A percentile compares a stretch with the other conserved stretches of the same genome.
Conservation (phyloP, 1,284 basidiomycete genomes). For the Flammula alnicola region DNA sequence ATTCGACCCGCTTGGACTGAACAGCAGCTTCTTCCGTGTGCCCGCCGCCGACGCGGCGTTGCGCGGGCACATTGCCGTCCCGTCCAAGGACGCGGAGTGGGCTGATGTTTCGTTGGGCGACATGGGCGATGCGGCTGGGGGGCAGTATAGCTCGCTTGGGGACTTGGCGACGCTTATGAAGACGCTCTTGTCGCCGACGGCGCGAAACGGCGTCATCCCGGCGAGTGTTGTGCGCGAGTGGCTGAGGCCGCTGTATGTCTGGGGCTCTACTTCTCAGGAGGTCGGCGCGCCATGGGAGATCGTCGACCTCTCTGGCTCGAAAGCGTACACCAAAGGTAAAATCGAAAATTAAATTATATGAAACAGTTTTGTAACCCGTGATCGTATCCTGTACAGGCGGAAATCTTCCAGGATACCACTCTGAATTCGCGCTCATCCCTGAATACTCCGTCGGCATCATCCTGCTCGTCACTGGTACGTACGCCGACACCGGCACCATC, state of each 20-base stretch:
- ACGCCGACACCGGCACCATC: conserved; percentile 40
- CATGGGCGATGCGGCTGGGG: conserved; percentile 47
- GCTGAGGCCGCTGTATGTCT: conserved; percentile 45
- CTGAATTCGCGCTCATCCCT: conserved; percentile 48
- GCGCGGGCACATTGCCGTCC: conserved; percentile 37
- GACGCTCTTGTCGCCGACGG: conserved; percentile 46
- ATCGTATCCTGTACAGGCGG: conserved; percentile 38
- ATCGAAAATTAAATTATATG: not conserved
- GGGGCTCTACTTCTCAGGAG: conserved; percentile 46
- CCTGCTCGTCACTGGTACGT: conserved; percentile 47
- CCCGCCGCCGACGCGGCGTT: conserved; percentile 31
- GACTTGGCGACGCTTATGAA: conserved; percentile 48
- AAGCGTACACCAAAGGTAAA: conserved; percentile 42
- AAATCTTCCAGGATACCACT: conserved; percentile 48
- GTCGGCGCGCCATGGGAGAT: conserved; percentile 58
- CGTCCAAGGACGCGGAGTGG: conserved; percentile 33
- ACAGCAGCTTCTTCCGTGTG: conserved; percentile 41
- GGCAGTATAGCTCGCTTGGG: conserved; percentile 52
- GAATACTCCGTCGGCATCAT: conserved; percentile 51
- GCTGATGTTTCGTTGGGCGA: conserved; percentile 47
- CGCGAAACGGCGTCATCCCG: conserved; percentile 41
- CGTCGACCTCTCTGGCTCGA: conserved; percentile 37
- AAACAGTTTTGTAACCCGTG: too few relatives aligned
- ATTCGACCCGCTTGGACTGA: conserved; percentile 46
- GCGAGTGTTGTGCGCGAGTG: conserved; percentile 44